Conservation (phyloP, 2,329 filamentous ascomycete genomes). For the Xylaria sp. region DNA sequence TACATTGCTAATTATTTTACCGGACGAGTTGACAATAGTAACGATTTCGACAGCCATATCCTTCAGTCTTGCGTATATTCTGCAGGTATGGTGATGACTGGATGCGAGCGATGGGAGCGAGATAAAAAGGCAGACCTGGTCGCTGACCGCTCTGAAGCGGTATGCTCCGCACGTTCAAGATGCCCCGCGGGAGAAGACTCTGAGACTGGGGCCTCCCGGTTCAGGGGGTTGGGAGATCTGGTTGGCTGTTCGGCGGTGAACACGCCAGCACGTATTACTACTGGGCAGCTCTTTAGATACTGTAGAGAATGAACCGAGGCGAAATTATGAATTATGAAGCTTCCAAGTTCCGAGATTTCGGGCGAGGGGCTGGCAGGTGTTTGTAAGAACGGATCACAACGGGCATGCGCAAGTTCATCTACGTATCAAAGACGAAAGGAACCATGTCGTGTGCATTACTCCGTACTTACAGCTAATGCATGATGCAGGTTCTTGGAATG, state of each 20-base stretch:
- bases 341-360: slow-evolving; percentile 13
- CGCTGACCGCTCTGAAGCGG: slow-evolving; percentile 33
- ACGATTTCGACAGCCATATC: slow-evolving; percentile 48
- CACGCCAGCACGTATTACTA: slow-evolving; percentile 21
- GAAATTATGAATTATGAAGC: slow-evolving; percentile 14
- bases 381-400: slow-evolving; percentile 1
- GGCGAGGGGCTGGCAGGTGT: not conserved
- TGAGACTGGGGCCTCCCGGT: slow-evolving; percentile 27
- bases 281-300: slow-evolving; percentile 5
- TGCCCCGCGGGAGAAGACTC: slow-evolving; percentile 27
- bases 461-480: slow-evolving; percentile 33
- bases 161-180: slow-evolving; percentile 10
- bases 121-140: slow-evolving; percentile 32
- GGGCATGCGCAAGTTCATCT: slow-evolving; percentile 17
- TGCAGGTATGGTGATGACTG: slow-evolving; percentile 27
- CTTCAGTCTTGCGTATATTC: slow-evolving; percentile 19
- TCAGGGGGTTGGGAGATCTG: slow-evolving; percentile 30
- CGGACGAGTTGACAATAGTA: slow-evolving; percentile 49
- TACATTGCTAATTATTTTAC: slow-evolving; percentile 51
- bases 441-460: slow-evolving; percentile 26
- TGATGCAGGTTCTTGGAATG: slow-evolving; percentile 27
- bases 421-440: slow-evolving; percentile 10
- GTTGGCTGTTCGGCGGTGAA: slow-evolving; percentile 32
- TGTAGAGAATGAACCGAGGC: slow-evolving; percentile 18
- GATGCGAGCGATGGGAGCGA: slow-evolving; percentile 17